Base-by-base conservation (phyloP, 768 basidiomycete genomes). In the Trichaptum fuscoviolaceum region DNA sequence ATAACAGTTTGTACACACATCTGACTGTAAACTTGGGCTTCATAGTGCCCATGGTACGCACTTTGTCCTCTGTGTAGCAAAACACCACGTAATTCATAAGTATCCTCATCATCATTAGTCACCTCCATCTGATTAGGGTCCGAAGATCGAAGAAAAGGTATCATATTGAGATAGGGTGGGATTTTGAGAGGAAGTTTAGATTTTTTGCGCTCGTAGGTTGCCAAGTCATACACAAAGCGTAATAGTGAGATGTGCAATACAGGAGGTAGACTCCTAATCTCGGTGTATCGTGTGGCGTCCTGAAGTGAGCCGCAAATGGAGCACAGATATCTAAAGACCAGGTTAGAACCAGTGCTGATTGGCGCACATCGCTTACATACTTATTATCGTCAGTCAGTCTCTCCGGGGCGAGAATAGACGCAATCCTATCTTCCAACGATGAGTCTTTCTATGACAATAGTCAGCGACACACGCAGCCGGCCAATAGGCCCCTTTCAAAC, bases 41-140 rank as follows among this genome's bases (percentile, higher is more conserved):
- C 91, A 72, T 95, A 95, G 74, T 95, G 92, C 4, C 93, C 93
- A 69, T 91, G 89, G 78, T 97, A 92, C 35, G 96, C 96, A 74
- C 92, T 95, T n/a, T 84, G 71, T 5, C 96, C 96, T 73, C 93
- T 93, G 78, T 99, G 96, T 66, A 94, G 76, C 12, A 99, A 78
- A 10, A 98, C 86, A 2, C 92, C 96, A 63, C 88, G 84, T 62
- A 99, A 77, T 63, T 96, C 91, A 71, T 98, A 99, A n/a, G 84
- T 67, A 58, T 81, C 77, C 26, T 75, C 68, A 2, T 72, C 70
- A 25, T 66, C 36, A 34, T 66, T 63, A 18, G 42, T 5, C 10
- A 52, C 12, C 42, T 57, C 15, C 64, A 64, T 20, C n/a, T 60
- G 10, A 58, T 57, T 25, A n/a, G 34, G 30, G 34, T 24, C 26